Conservation (phyloP, 495 filamentous ascomycete genomes). For the Daldinia loculata region DNA sequence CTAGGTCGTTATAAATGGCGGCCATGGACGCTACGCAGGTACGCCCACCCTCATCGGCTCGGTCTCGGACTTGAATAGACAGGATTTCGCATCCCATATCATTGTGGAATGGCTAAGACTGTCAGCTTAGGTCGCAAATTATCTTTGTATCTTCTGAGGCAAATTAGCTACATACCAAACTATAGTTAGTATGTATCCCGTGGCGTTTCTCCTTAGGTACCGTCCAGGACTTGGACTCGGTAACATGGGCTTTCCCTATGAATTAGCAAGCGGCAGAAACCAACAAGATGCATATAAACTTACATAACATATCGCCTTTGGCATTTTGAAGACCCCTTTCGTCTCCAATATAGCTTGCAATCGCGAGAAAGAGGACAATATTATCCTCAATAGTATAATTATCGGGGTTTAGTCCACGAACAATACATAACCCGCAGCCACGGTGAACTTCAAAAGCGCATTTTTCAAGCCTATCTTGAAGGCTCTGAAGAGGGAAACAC, state of each 20-base stretch:
- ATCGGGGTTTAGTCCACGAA: constrained; percentile 57
- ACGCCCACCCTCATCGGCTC: constrained; percentile 49
- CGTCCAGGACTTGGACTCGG: constrained; percentile 51
- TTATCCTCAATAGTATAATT: constrained; percentile 58
- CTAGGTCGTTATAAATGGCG: constrained; percentile 53
- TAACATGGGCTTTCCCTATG: constrained; percentile 54
- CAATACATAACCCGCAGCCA: constrained; percentile 58
- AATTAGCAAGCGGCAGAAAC: constrained; percentile 9
- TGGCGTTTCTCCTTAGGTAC: constrained; percentile 53
- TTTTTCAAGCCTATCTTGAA: constrained; percentile 45
- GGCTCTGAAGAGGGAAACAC: constrained; percentile 53
- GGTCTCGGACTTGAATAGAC: constrained; percentile 53
- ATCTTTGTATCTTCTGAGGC: not conserved
- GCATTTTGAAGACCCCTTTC: constrained; percentile 59
- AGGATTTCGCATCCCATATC: constrained; percentile 57
- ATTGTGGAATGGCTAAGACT: constrained; percentile 53
- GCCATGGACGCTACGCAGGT: constrained; percentile 55
- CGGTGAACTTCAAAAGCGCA: constrained; percentile 49
- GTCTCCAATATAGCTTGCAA: constrained; percentile 61
- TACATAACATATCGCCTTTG: constrained; percentile 58
- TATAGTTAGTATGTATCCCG: constrained; percentile 56
- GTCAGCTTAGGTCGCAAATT: not conserved
- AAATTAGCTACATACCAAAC: constrained; percentile 41
- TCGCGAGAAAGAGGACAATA: constrained; percentile 57
- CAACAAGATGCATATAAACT: constrained; percentile 14